Percentiles rank a stretch among this genome's conserved stretches.
phyloP scores from a whole-genome alignment of 305 asterid species.

The Lippia alba region DNA sequence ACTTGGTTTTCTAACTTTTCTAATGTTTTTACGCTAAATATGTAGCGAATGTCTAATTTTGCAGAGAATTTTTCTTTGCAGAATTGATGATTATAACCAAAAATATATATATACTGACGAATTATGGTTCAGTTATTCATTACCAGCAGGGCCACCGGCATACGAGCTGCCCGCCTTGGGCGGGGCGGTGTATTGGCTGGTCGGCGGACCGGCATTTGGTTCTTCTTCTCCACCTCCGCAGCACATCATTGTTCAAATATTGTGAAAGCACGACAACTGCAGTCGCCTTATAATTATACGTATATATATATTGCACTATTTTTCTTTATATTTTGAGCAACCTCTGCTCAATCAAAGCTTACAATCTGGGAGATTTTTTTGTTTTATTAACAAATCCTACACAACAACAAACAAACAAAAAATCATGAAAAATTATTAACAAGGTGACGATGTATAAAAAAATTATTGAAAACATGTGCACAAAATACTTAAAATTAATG shows the following conservation, averaged over 20 bases:
- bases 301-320: neutral
- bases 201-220: conserved; percentile 58
- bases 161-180: conserved; percentile 62
- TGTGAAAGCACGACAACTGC: conserved; percentile 27
- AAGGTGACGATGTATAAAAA: neutral
- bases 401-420: conserved; percentile 1
- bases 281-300: no score
- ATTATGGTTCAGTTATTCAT: conserved; percentile 3
- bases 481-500: neutral
- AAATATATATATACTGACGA: neutral
- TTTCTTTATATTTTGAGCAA: neutral
- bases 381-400: conserved; percentile 29
- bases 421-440: neutral
- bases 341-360: conserved; percentile 25
- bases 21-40: no score
- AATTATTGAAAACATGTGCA: neutral
- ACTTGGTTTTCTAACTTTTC: no score
- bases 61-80: no score
- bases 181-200: conserved; percentile 69
- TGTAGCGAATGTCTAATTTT: neutral
- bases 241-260: conserved; percentile 62
- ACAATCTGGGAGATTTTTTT: conserved; percentile 6
- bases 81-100: neutral
- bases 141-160: conserved; percentile 52
- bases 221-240: conserved; percentile 93